A percentile compares a stretch with the other conserved stretches of the same genome.
These are phyloP conservation scores for Fremontodendron californicum DNA, from an alignment of 345 rosid species.

Conservation along the genomic window DNA sequence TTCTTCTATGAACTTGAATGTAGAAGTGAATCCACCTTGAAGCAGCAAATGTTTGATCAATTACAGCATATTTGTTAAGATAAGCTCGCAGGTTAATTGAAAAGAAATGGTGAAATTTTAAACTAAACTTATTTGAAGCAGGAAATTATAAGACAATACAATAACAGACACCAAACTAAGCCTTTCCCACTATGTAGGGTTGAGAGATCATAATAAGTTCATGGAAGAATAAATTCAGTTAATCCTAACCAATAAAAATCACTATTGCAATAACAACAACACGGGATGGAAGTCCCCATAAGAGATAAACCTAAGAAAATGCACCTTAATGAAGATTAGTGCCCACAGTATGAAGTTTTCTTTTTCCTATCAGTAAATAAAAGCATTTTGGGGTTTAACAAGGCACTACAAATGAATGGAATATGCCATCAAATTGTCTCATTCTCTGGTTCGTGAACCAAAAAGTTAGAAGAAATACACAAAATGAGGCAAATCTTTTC, in stretches of 20 bases:
- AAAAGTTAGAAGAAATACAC: not conserved
- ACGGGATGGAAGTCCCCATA: not conserved
- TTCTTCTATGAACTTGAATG: not conserved
- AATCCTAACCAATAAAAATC: not conserved
- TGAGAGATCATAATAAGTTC: not conserved
- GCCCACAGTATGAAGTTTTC: not conserved
- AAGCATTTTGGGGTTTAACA: not conserved
- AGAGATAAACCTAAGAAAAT: not conserved
- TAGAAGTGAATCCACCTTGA: not conserved
- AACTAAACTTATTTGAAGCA: not conserved
- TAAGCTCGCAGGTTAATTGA: not conserved
- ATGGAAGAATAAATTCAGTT: not conserved
- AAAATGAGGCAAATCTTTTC: not conserved
- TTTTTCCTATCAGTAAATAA: not conserved
- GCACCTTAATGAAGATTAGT: not conserved
- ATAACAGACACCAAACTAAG: not conserved
- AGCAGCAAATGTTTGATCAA: not conserved
- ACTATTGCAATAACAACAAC: not conserved
- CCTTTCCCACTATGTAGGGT: not conserved
- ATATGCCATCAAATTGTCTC: not conserved
- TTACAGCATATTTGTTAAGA: not conserved
- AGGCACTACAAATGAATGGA: not conserved
- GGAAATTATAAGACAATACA: not conserved
- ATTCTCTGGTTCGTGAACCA: not conserved
- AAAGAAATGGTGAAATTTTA: not conserved